Percentiles rank a stretch among this genome's conserved stretches.
phyloP scores from a whole-genome alignment of 1,284 basidiomycete genomes.

The Cronartium quercuum region DNA sequence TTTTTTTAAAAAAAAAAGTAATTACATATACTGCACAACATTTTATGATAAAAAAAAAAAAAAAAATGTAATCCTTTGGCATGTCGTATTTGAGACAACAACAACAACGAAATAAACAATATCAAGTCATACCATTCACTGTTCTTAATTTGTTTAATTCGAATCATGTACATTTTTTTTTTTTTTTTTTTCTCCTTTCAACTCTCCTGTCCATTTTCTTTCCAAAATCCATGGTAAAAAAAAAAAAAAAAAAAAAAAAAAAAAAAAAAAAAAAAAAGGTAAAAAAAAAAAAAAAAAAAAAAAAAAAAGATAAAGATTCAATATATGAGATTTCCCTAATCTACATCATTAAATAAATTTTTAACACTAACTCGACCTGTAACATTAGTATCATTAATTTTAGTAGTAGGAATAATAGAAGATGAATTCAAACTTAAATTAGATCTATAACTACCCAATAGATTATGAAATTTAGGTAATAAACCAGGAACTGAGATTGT shows the following conservation, averaged over 20 bases:
- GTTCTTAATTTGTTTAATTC: background rate
- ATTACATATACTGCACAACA: too few relatives aligned
- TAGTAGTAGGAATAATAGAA: background rate
- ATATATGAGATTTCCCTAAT: background rate
- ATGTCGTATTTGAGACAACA: background rate
- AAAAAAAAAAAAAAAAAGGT: too few relatives aligned
- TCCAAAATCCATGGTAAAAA: background rate
- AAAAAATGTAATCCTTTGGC: constrained; percentile 41
- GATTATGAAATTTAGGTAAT: background rate
- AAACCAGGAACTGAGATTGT: too few relatives aligned
- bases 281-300: background rate
- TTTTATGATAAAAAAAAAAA: too few relatives aligned
- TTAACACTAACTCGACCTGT: background rate
- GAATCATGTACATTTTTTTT: background rate
- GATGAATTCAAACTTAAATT: background rate
- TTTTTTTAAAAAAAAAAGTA: too few relatives aligned
- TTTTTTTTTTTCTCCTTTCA: too few relatives aligned
- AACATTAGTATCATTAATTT: background rate
- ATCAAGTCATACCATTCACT: background rate
- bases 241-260: background rate
- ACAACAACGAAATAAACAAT: background rate
- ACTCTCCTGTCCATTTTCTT: too few relatives aligned
- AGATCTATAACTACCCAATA: background rate
- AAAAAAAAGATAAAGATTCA: background rate
- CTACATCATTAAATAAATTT: background rate